These are phyloP conservation scores for Acorus calamus DNA, from an alignment of 106 monocot species.

Conservation along the genomic window DNA sequence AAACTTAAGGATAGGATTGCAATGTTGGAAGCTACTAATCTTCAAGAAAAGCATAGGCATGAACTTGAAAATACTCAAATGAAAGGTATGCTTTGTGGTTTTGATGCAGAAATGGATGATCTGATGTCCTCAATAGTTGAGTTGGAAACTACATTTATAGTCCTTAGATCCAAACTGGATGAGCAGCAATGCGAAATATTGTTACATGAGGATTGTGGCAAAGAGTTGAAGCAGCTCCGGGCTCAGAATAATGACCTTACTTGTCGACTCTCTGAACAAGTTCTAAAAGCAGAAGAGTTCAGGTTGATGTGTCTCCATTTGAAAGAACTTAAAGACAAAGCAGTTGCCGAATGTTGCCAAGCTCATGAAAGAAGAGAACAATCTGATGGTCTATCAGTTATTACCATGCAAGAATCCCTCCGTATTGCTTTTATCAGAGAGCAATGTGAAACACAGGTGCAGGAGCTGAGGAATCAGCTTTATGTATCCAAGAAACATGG, in stretches of 20 bases:
- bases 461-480: constrained; percentile 71
- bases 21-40: constrained; percentile 18
- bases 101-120: constrained; percentile 50
- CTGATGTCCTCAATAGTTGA: constrained; percentile 44
- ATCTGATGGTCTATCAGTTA: constrained; percentile 27
- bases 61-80: constrained; percentile 33
- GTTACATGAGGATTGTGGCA: constrained; percentile 24
- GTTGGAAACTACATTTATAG: constrained; percentile 30
- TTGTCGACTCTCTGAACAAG: constrained; percentile 71
- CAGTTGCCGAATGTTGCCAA: constrained; percentile 51
- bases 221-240: constrained; percentile 37
- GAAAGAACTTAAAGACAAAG: constrained; percentile 86
- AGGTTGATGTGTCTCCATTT: constrained; percentile 80
- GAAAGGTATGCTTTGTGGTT: constrained; percentile 22
- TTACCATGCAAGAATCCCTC: constrained; percentile 53
- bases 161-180: constrained; percentile 57
- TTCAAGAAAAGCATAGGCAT: constrained; percentile 11
- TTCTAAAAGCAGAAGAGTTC: constrained; percentile 86
- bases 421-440: constrained; percentile 96
- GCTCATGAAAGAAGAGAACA: constrained; percentile 45
- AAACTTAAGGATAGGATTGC: constrained; percentile 15
- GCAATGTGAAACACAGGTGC: constrained; percentile 73
- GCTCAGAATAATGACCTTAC: constrained; percentile 55
- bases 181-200: constrained; percentile 38
- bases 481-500: constrained; percentile 60